A percentile compares a stretch with the other conserved stretches of the same genome.
Conservation (phyloP, 2,329 filamentous ascomycete genomes). For the Apiospora arundinis region DNA sequence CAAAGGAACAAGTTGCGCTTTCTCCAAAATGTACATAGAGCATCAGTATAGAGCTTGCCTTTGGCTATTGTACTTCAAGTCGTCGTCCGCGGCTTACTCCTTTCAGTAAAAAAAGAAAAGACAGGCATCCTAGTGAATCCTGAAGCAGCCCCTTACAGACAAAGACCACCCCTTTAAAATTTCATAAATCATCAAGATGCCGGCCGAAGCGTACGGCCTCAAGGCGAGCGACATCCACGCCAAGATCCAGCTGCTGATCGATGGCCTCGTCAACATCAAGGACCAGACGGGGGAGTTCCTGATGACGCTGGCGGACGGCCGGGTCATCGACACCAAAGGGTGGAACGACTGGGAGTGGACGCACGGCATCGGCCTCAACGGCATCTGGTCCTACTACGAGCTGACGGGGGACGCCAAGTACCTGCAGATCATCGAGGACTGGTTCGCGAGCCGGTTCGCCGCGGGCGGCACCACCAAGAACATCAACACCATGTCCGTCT, state of each 20-base stretch:
- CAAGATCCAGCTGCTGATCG: slow-evolving; percentile 70
- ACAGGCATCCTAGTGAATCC: not conserved
- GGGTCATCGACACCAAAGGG: slow-evolving; percentile 82
- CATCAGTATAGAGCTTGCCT: not conserved
- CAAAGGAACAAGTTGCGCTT: not conserved
- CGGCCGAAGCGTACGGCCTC: slow-evolving; percentile 51
- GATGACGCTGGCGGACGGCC: slow-evolving; percentile 72
- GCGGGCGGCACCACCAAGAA: slow-evolving; percentile 81
- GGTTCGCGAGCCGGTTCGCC: slow-evolving; percentile 73
- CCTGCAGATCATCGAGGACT: slow-evolving; percentile 72
- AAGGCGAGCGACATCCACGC: slow-evolving; percentile 54
- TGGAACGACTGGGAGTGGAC: slow-evolving; percentile 89
- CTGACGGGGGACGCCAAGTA: slow-evolving; percentile 67
- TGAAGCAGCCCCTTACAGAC: not conserved
- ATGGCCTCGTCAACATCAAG: slow-evolving; percentile 78
- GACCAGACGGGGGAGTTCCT: slow-evolving; percentile 79
- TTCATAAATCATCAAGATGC: slow-evolving; percentile 39
- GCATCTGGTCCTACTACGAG: slow-evolving; percentile 82
- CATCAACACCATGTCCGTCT: slow-evolving; percentile 84
- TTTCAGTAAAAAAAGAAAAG: not conserved
- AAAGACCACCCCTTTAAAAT: not conserved
- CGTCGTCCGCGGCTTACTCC: not conserved
- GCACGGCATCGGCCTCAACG: slow-evolving; percentile 80
- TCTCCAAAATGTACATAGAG: slow-evolving; percentile 11
- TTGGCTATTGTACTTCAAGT: not conserved